Conservation (phyloP, 306 rosid genomes). For the Cucumis cinereus region DNA sequence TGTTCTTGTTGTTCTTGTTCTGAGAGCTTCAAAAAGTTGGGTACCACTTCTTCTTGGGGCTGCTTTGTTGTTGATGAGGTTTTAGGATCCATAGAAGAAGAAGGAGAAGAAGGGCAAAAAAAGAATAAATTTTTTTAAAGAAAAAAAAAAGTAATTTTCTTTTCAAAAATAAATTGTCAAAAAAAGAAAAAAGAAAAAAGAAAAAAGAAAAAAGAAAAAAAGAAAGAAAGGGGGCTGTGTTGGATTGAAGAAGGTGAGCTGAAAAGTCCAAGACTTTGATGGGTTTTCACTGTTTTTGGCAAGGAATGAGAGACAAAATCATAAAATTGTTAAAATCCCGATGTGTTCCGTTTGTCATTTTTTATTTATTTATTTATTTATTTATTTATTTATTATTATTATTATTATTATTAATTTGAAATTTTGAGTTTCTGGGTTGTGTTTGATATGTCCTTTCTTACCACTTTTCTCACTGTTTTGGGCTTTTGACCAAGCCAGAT, state of each 20-base stretch:
- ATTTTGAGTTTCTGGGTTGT: neutral
- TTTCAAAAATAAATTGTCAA: neutral
- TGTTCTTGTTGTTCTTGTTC: conserved; percentile 6
- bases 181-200: neutral
- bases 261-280: conserved; percentile 70
- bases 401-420: too few relatives aligned
- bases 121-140: neutral
- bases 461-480: conserved; percentile 1
- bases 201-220: neutral
- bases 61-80: conserved; percentile 57
- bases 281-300: conserved; percentile 84
- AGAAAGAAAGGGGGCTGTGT: neutral
- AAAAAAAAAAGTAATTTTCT: neutral
- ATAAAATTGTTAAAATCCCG: conserved; percentile 34
- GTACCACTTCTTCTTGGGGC: conserved; percentile 28
- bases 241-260: conserved; percentile 55
- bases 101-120: conserved; percentile 14
- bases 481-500: conserved; percentile 13
- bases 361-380: neutral
- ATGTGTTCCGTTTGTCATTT: conserved; percentile 25
- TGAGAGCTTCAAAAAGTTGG: conserved; percentile 51
- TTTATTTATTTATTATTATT: too few relatives aligned
- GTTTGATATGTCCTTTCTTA: conserved; percentile 1
- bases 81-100: conserved; percentile 76
- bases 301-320: conserved; percentile 22